These are phyloP conservation scores for Trichoderma citrinoviride DNA, from an alignment of 2,329 filamentous ascomycete genomes.

Conservation along the genomic window DNA sequence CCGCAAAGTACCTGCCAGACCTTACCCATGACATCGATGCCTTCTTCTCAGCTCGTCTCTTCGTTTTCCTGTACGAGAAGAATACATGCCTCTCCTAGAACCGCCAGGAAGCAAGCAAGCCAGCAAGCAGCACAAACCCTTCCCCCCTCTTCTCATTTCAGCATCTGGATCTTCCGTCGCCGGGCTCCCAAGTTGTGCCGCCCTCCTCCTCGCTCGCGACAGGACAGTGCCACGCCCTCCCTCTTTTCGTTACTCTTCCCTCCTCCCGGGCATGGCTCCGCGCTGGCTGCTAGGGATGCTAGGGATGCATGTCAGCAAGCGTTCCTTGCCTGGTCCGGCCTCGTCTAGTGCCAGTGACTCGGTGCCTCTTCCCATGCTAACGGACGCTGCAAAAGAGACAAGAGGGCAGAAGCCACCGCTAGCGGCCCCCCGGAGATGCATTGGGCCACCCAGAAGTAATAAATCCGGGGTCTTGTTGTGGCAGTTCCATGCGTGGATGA, in stretches of 20 bases:
- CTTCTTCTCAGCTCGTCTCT: background rate
- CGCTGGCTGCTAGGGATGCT: conserved; percentile 23
- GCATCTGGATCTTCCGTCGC: conserved; percentile 18
- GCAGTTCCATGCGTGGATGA: too few species aligned
- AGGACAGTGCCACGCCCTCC: background rate
- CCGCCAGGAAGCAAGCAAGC: background rate
- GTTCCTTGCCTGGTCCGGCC: conserved; percentile 21
- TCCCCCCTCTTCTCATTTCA: conserved; percentile 14
- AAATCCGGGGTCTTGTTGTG: conserved; percentile 19
- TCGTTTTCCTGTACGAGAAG: background rate
- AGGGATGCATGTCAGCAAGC: conserved; percentile 24
- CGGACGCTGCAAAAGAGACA: background rate
- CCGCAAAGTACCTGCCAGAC: too few species aligned
- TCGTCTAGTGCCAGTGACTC: conserved; percentile 10
- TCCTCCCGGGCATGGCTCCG: conserved; percentile 19
- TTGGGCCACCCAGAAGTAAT: background rate
- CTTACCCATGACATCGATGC: background rate
- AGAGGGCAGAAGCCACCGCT: background rate
- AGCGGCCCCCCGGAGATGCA: background rate
- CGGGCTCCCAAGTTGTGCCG: background rate
- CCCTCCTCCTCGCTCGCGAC: background rate
- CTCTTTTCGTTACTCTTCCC: background rate
- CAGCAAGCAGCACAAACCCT: too few species aligned
- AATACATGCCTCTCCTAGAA: background rate
- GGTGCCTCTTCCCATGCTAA: background rate